Percentiles rank a stretch among this genome's conserved stretches.
phyloP scores from a whole-genome alignment of 495 filamentous ascomycete genomes.

The Penicillium coprophilum region DNA sequence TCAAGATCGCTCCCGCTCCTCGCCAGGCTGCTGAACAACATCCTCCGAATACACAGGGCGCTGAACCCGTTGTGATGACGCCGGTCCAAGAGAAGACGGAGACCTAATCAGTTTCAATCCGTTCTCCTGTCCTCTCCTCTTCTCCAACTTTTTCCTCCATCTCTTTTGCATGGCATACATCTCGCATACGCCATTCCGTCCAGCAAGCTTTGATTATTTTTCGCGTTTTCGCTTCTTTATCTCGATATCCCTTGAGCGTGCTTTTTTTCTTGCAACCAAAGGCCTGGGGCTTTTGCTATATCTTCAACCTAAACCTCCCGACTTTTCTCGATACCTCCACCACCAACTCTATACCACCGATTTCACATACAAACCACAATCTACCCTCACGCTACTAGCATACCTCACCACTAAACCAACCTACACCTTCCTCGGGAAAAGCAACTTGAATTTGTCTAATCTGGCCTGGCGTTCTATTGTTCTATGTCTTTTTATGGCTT shows the following conservation, averaged over 20 bases:
- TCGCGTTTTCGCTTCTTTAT: conserved; percentile 16
- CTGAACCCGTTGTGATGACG: conserved; percentile 13
- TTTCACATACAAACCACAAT: background rate
- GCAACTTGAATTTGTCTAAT: conserved; percentile 10
- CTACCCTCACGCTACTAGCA: background rate
- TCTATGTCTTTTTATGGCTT: conserved; percentile 4
- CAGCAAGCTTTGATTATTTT: conserved; percentile 12
- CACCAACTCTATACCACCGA: background rate
- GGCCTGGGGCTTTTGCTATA: conserved; percentile 29
- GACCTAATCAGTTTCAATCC: conserved; percentile 3
- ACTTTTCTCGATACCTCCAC: background rate
- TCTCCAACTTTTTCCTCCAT: background rate
- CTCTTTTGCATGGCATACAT: conserved; percentile 9
- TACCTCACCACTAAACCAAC: background rate
- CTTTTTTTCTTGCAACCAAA: conserved; percentile 19
- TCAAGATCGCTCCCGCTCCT: conserved; percentile 38
- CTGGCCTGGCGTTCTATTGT: conserved; percentile 15
- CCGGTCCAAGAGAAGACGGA: conserved; percentile 32
- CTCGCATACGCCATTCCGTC: conserved; percentile 10
- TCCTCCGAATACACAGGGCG: conserved; percentile 24
- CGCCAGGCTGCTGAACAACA: conserved; percentile 38
- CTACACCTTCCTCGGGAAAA: conserved; percentile 1
- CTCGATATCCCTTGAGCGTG: conserved; percentile 37
- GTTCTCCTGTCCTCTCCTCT: background rate
- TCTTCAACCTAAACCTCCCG: conserved; percentile 3